Conservation (phyloP, 306 rosid species). For the Lotus japonicus region DNA sequence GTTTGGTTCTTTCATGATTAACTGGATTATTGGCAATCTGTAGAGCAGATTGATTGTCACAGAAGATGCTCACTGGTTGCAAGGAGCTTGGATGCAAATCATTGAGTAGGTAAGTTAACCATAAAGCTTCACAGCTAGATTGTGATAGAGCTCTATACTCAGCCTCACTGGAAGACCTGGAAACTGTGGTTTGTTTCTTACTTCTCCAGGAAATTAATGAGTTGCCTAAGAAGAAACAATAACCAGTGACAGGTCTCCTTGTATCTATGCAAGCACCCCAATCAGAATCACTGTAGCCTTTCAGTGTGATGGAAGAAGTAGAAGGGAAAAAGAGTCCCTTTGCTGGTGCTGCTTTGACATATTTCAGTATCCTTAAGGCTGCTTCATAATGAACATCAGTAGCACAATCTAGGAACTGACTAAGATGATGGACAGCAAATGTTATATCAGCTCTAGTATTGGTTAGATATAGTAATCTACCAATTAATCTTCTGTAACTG, state of each 20-base stretch:
- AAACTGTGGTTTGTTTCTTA: neutral
- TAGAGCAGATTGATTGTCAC: neutral
- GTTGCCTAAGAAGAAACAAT: neutral
- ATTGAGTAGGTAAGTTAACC: neutral
- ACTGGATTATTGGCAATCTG: neutral
- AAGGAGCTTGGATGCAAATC: neutral
- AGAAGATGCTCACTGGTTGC: neutral
- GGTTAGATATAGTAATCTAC: no score
- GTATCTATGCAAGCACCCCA: neutral
- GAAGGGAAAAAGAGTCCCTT: neutral
- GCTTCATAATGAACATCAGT: no score
- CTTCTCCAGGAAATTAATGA: neutral
- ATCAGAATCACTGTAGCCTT: neutral
- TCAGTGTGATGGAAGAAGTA: no score
- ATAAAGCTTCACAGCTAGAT: no score
- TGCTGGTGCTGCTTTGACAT: no score
- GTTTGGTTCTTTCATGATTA: neutral
- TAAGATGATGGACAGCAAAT: no score
- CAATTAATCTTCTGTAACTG: no score
- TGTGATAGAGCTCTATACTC: no score
- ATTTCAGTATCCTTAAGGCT: no score
- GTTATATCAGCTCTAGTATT: no score
- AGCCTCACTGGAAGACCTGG: neutral
- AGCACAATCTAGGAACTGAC: no score
- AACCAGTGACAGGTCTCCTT: neutral